phyloP scores from a whole-genome alignment of 768 basidiomycete genomes.

The Podaxis sp. region DNA sequence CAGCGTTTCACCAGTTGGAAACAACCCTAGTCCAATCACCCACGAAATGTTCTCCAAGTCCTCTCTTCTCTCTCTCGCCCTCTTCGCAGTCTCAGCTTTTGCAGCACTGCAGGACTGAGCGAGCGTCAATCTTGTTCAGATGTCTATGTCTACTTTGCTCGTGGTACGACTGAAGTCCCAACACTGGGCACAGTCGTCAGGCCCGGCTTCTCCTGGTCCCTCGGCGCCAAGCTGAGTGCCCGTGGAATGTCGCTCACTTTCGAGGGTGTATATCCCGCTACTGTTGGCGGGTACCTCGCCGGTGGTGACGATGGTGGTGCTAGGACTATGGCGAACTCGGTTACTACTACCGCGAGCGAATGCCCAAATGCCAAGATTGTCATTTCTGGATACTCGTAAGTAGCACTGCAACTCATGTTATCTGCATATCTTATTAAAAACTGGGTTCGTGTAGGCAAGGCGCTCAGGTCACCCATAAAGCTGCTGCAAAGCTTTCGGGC shows the following conservation, averaged over 20 bases:
- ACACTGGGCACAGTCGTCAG: constrained; percentile 15
- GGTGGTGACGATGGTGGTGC: constrained; percentile 15
- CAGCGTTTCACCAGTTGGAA: background rate
- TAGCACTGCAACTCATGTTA: background rate
- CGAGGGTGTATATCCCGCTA: constrained; percentile 13
- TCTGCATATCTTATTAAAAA: background rate
- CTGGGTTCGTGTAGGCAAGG: constrained; percentile 21
- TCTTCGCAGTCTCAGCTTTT: background rate
- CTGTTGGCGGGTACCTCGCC: constrained; percentile 11
- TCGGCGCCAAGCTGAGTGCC: background rate
- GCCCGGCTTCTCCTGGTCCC: constrained; percentile 8
- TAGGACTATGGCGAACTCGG: constrained; percentile 11
- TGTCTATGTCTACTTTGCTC: constrained; percentile 11
- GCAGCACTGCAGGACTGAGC: background rate
- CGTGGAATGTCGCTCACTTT: constrained; percentile 7
- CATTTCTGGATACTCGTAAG: constrained; percentile 19
- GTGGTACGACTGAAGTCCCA: constrained; percentile 14
- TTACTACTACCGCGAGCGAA: constrained; percentile 12
- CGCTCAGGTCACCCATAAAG: constrained; percentile 33
- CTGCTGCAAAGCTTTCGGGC: constrained; percentile 29
- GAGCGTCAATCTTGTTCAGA: background rate
- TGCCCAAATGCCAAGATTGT: constrained; percentile 23
- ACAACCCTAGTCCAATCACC: background rate
- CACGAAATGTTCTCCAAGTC: background rate
- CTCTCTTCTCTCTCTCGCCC: background rate